phyloP scores from a whole-genome alignment of 768 basidiomycete species.

The Tricholoma sp. region DNA sequence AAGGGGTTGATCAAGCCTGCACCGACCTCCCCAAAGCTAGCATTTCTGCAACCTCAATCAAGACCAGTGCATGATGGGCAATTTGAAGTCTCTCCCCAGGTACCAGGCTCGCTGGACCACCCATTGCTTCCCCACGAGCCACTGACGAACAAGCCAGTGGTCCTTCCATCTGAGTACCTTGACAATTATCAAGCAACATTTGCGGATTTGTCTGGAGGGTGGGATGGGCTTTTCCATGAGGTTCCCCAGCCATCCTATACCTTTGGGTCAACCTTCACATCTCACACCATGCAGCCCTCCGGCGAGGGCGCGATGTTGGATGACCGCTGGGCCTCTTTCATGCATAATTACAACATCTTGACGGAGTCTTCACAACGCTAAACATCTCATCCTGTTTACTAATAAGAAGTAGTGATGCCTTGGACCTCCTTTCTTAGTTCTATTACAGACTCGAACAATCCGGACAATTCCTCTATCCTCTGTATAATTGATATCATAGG shows the following conservation, averaged over 20 bases:
- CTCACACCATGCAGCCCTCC: constrained; percentile 2
- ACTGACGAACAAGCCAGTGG: neutral
- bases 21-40: neutral
- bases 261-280: neutral
- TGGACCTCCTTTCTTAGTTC: no score
- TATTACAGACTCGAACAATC: neutral
- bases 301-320: constrained; percentile 25
- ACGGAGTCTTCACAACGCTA: constrained; percentile 3
- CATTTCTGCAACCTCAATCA: neutral
- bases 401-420: no score
- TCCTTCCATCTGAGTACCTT: constrained; percentile 1
- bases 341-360: constrained; percentile 27
- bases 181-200: constrained; percentile 17
- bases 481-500: neutral
- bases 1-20: constrained; percentile 23
- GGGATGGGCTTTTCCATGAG: constrained; percentile 35
- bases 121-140: neutral
- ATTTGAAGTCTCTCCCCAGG: neutral
- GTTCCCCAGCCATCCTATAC: constrained; percentile 22
- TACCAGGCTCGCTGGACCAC: neutral
- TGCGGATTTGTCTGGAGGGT: constrained; percentile 28
- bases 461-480: neutral
- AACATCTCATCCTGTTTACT: neutral
- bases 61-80: neutral
- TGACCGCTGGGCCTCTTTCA: constrained; percentile 37